Conservation (phyloP, 306 rosid species). For the Mimosa bimucronata region DNA sequence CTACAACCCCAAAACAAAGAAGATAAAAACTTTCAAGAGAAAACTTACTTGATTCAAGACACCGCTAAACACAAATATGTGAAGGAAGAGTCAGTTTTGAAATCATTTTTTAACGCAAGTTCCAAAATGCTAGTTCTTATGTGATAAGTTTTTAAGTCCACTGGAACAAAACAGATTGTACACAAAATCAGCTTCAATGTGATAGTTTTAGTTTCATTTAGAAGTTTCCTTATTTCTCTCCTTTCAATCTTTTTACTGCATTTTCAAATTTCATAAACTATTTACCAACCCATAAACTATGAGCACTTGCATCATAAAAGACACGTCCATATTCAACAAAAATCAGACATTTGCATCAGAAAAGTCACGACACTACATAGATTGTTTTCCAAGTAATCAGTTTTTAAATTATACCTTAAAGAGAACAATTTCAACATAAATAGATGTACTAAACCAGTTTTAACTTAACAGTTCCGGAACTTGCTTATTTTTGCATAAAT, state of each 20-base stretch:
- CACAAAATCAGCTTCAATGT: neutral
- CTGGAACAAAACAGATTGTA: neutral
- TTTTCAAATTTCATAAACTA: neutral
- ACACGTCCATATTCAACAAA: neutral
- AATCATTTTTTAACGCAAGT: neutral
- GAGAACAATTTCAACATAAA: no score
- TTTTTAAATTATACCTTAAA: no score
- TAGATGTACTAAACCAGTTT: no score
- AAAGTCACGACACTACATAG: neutral
- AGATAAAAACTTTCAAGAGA: neutral
- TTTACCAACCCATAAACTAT: neutral
- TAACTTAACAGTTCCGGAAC: no score
- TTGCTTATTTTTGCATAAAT: no score
- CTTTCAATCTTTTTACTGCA: neutral
- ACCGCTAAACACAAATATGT: neutral
- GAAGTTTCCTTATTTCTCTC: neutral
- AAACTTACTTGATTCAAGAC: constrained; percentile 9
- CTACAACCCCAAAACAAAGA: constrained; percentile 10
- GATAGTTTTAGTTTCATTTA: neutral
- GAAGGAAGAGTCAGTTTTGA: neutral
- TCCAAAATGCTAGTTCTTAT: neutral
- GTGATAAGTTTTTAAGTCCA: neutral
- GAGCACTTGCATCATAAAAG: neutral
- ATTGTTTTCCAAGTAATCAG: neutral
- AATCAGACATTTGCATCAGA: neutral